Base-by-base conservation (phyloP, 345 rosid species). In the Aethionema arabicum region DNA sequence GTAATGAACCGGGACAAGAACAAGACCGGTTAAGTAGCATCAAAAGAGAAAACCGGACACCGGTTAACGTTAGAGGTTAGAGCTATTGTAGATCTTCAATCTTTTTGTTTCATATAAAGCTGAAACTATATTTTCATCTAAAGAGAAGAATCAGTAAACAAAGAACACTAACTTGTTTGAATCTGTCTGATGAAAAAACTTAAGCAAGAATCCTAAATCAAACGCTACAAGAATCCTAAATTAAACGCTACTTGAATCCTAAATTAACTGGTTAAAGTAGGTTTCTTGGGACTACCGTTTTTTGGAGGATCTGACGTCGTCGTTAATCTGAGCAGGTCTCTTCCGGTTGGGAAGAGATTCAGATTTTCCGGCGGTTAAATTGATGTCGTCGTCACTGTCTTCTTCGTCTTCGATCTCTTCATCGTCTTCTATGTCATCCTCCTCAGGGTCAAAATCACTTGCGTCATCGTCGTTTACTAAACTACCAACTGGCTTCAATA, bases 401-500 rank as follows among this genome's bases (percentile, higher is more conserved):
- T 60, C 60, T 1, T 61, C 60, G n/a, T 56, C 65, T 82, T 38
- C 79, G 82, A 0, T 77, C 78, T 2, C 39, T 31, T 69, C 74
- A 21, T 62, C 64, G 7, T 87, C 87, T 4, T 78, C 97, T 2
- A 76, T 80, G 1, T 74, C 89, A 11, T 79, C 80, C 66, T 84
- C 95, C 58, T 80, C 86, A 0, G 90, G 91, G 21, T 86, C 86
- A 8, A 88, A 86, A 59, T 88, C 98, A 60, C 95, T 88, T 11
- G 89, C 93, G 48, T 91, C 88, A 55, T 85, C 97, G 75, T 90
- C 96, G 2, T 88, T 96, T 66, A 87, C 96, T 12, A 85, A 75
- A 7, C 58, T 83, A 49, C 69, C 91, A 38, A 88, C 83, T 2
- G 98, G 98, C 64, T 72, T 80, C 27, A 91, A 89, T 3, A 88